Evolutionary conservation across 2,329 filamentous ascomycete genomes (phyloP), one percentile per base, ranked within the genome.

Genomic region (Periconia macrospinosa): DNA sequence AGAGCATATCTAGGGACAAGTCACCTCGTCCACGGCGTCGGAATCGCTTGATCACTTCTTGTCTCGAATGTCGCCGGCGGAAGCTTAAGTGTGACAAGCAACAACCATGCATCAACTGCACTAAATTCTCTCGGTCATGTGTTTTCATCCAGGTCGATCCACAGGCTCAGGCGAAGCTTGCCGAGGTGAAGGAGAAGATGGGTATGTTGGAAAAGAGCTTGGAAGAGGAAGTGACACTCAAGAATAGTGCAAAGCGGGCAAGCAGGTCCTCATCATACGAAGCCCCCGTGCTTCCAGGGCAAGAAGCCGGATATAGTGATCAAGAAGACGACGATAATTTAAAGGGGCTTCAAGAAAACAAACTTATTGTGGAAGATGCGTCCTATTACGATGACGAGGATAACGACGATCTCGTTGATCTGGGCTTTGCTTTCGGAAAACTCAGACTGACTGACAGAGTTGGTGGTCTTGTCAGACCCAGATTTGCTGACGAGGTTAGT

Each of bases 81-180:
- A 93, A 93, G 74, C 78, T 92, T 52, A 90, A 89, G 70, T 93
- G 90, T 75, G 87, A 90, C 76, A 91, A 90, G 68, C 74, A 79
- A 18, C 82, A 88, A 47, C 88, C 90, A 55, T 93, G 89, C 68
- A 80, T 79, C 58, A 90, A 90, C 71, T 88, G 86, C 71, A 74
- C 71, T n/a, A 75, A 79, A 48, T 78, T 77, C 65, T 65, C 69
- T n/a, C 75, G 80, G 17, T 76, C 81, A 59, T 84, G 81, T 60
- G 70, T 89, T 37, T 90, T 89, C 66, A 79, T 91, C 35, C 82
- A 85, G 19, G 77, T 89, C n/a, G 88, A 91, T 69, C 81, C 87
- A 55, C 84, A 83, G 8, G 85, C 85, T 49, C 87, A 90, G 71
- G 79, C 86, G 61, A 86, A 86, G 62, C 78, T 92, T 50, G 88